Evolutionary conservation across 1,284 basidiomycete genomes (phyloP), one percentile per base, ranked within the genome.

Genomic region (Singerocomus rubriflavus): DNA sequence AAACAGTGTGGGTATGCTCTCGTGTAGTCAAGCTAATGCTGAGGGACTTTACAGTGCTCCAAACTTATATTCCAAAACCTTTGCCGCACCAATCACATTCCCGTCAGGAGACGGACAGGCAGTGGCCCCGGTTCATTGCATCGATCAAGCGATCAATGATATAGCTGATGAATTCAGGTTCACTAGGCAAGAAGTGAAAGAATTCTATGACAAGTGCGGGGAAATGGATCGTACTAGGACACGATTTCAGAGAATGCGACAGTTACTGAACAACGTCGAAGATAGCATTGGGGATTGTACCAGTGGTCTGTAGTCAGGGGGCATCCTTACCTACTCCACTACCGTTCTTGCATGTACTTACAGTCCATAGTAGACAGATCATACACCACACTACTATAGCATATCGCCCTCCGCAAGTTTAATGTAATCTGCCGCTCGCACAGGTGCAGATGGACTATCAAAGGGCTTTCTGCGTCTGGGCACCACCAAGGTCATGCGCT

Each of bases 361-460:
- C 14, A 27, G 29, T 40, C 44, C 29, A 25, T 41, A 46, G 39
- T 55, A 43, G 32, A 53, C 7, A 30, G 27, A 42, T 35, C 25
- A 38, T 39, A 34, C 13, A 33, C 16, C 38, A 26, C 34, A 36
- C 8, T 30, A 35, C 48, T 52, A 68, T 39, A 32, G 29, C n/a
- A 66, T 17, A 21, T 70, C 65, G 3, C 48, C 59, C 32, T 67
- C 65, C 16, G 55, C 48, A 35, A 86, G 68, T 29, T 83, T 68
- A 52, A 83, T 84, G 62, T 84, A 79, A 56, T 86, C 81, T 30
- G 79, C 83, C 36, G 75, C 79, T 55, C 88, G 76, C 17, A 70
- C 72, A 7, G 89, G 89, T 9, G 89, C 89, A 26, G 87, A 80
- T 25, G 89, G 89, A 57, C 87, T 90, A 45, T 86, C 82, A 58